These are phyloP conservation scores for Fusarium luffae DNA, from an alignment of 2,329 filamentous ascomycete species.

Conservation along the genomic window DNA sequence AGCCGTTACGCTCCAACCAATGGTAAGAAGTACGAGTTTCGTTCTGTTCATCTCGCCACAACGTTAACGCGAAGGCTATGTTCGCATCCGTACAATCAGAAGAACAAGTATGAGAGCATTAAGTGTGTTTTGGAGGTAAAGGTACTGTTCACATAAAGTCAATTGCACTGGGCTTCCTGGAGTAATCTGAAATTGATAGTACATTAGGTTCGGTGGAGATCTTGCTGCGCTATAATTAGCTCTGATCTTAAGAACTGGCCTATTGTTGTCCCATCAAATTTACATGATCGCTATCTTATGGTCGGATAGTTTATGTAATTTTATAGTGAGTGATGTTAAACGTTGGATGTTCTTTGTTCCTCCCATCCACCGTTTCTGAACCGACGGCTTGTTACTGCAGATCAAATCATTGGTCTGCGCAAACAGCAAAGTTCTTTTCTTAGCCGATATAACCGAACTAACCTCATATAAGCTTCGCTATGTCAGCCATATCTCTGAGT, in stretches of 20 bases:
- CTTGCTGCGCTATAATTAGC: not conserved
- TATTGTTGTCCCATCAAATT: not conserved
- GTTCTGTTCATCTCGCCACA: not conserved
- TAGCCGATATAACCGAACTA: not conserved
- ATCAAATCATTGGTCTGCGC: not conserved
- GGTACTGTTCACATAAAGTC: not conserved
- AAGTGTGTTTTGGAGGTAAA: not conserved
- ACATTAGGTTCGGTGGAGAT: accelerated
- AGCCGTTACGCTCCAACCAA: not conserved
- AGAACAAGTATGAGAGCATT: not conserved
- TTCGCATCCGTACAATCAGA: not conserved
- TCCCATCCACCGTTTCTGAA: not conserved
- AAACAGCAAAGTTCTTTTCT: not conserved
- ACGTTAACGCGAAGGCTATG: not conserved
- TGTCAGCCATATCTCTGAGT: not conserved
- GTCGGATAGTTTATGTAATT: not conserved
- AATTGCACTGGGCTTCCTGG: accelerated
- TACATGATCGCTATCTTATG: not conserved
- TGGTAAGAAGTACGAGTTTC: not conserved
- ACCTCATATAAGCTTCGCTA: not conserved
- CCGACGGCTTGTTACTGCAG: not conserved
- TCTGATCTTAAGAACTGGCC: not conserved
- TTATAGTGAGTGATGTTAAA: not conserved
- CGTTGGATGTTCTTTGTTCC: not conserved
- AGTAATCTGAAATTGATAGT: accelerated